Conservation (phyloP, 2,329 filamentous ascomycete species). For the Fusarium verticillioides region DNA sequence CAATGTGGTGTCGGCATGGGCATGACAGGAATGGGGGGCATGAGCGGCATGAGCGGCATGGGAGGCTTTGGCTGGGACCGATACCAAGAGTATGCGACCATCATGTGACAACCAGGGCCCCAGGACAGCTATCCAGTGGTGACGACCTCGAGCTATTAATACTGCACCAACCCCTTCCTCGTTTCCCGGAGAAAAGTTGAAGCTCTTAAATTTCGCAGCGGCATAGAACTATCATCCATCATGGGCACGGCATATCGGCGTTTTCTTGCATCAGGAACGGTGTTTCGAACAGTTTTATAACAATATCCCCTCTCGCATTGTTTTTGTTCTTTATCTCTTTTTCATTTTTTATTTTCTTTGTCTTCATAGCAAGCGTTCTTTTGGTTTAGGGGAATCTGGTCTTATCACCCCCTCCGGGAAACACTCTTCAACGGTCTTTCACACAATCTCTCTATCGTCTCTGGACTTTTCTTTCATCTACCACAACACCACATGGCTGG, state of each 20-base stretch:
- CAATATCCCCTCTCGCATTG: slow-evolving; percentile 52
- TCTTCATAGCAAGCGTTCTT: slow-evolving; percentile 60
- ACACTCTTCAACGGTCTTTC: slow-evolving; percentile 47
- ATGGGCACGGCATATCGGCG: slow-evolving; percentile 53
- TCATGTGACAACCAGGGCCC: slow-evolving; percentile 79
- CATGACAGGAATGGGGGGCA: slow-evolving; percentile 74
- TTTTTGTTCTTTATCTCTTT: slow-evolving; percentile 41
- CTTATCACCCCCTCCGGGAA: slow-evolving; percentile 53
- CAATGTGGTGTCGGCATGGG: slow-evolving; percentile 85
- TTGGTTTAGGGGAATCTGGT: slow-evolving; percentile 50
- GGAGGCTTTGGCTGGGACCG: slow-evolving; percentile 85
- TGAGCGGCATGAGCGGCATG: slow-evolving; percentile 68
- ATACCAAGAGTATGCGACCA: slow-evolving; percentile 85
- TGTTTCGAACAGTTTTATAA: slow-evolving; percentile 52
- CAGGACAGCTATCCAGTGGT: slow-evolving; percentile 60
- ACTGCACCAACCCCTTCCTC: slow-evolving; percentile 46
- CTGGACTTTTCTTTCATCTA: slow-evolving; percentile 52
- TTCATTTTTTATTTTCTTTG: slow-evolving; percentile 47
- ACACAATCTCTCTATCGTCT: slow-evolving; percentile 52
- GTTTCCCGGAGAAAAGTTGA: slow-evolving; percentile 50
- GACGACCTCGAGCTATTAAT: slow-evolving; percentile 59
- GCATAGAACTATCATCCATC: slow-evolving; percentile 52
- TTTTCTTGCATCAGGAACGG: slow-evolving; percentile 58
- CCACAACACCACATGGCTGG: slow-evolving; percentile 64
- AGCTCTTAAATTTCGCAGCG: slow-evolving; percentile 50